Base-by-base conservation (phyloP, 495 filamentous ascomycete genomes). In the Lepidopterella palustris region DNA sequence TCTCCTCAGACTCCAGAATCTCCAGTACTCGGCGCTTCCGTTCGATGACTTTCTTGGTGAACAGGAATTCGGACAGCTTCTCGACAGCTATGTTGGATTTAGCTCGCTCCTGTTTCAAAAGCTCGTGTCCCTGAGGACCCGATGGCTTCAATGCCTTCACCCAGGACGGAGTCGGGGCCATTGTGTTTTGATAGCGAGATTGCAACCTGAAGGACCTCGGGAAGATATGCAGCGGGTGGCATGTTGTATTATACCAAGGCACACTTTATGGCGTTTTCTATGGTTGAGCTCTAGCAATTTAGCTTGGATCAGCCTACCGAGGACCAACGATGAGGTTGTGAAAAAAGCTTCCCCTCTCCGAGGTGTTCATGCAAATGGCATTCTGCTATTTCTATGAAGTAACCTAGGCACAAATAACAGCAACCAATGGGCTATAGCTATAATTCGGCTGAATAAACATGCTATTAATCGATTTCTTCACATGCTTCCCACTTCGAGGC, bases 91-190 rank as follows among this genome's bases (percentile, higher is more conserved):
- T 66, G 40, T 81, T 79, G 45, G 83, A 86, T 60, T 81, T 79
- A 11, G 72, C 77, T 25, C 85, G 79, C 70, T 88, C 85, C 35
- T 79, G 68, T 4, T 72, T 57, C 27, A 88, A 78, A 47, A 88
- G 73, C 55, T 85, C 82, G 48, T 73, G 72, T 45, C 84, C 84
- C 58, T 85, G 82, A 26, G 83, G 83, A 45, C 73, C 74, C 13
- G 82, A 75, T 4, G 83, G 83, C 72, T 81, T 83, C 42, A 88
- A 73, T 50, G 79, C 77, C 66, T 82, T 79, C 61, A 87, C 84
- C 84, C 84, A 87, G 70, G 76, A 73, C 53, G 83, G 84, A 54
- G 74, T 77, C 55, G 76, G 76, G 59, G 74, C 67, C 54, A 70
- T 70, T 24, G 50, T 53, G 50, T 26, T 4, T 42, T 20, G 40